Percentiles rank a stretch among this genome's conserved stretches.
Evolutionary conservation across 306 rosid genomes (phyloP).

Genomic region (Quercus parvula): DNA sequence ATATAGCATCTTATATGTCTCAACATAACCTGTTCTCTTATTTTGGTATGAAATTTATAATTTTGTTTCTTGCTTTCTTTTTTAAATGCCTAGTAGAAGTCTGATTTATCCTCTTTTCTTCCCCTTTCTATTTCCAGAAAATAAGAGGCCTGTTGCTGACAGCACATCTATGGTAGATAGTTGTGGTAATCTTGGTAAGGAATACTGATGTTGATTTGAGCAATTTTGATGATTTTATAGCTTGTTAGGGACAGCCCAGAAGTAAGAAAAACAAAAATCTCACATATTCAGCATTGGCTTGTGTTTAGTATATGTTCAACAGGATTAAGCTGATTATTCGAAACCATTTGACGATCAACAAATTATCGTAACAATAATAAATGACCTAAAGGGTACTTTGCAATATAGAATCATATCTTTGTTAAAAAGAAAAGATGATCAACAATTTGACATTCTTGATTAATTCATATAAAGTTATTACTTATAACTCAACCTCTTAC

Average conservation of each 20-base stretch:
- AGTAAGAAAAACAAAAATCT: neutral
- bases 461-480: too few species aligned
- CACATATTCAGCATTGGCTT: neutral
- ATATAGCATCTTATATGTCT: conserved; percentile 45
- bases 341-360: neutral
- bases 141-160: neutral
- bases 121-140: conserved; percentile 21
- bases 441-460: too few species aligned
- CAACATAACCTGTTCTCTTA: conserved; percentile 65
- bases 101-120: neutral
- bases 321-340: neutral
- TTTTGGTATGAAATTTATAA: conserved; percentile 38
- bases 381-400: neutral
- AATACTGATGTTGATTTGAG: neutral
- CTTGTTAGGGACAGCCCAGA: conserved; percentile 6
- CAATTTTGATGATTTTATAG: conserved; percentile 10
- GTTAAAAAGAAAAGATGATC: too few species aligned
- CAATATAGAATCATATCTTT: too few species aligned
- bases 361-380: neutral
- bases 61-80: neutral
- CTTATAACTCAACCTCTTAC: neutral
- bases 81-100: neutral
- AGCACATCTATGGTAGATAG: conserved; percentile 7
- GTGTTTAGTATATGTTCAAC: neutral
- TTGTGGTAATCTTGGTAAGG: conserved; percentile 29